Percentiles rank a stretch among this genome's conserved stretches.
Evolutionary conservation across 768 basidiomycete genomes (phyloP).

Genomic region (Porpolomopsis calyptriformis): DNA sequence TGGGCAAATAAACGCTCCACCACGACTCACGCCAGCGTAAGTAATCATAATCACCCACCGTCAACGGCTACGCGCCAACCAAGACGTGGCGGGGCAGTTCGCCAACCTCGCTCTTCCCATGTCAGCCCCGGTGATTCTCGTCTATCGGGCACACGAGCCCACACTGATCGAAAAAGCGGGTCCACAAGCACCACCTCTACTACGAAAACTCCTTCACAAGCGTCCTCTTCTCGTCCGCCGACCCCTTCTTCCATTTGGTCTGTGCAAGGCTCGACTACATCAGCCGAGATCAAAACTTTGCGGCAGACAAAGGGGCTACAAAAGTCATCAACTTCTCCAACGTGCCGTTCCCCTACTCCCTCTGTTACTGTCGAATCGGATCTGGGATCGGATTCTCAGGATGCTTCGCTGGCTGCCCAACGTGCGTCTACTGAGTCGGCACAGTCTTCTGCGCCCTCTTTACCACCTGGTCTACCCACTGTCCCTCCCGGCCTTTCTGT

Average conservation of each 20-base stretch:
- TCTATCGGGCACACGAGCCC: constrained; percentile 20
- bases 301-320: constrained; percentile 29
- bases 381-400: constrained; percentile 34
- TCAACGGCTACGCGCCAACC: constrained; percentile 25
- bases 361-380: constrained; percentile 45
- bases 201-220: constrained; percentile 36
- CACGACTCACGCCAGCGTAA: background rate
- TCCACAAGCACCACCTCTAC: constrained; percentile 15
- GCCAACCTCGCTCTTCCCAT: constrained; percentile 28
- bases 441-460: constrained; percentile 24
- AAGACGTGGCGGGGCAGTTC: constrained; percentile 33
- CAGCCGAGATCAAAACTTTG: constrained; percentile 29
- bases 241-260: constrained; percentile 35
- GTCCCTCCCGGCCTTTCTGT: constrained; percentile 18
- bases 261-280: constrained; percentile 34
- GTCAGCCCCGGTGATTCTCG: constrained; percentile 25
- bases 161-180: constrained; percentile 35
- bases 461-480: constrained; percentile 33
- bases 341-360: constrained; percentile 33
- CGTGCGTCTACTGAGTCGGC: constrained; percentile 25
- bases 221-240: constrained; percentile 52
- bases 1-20: constrained; percentile 42
- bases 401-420: constrained; percentile 27
- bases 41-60: background rate
- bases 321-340: constrained; percentile 16